These are phyloP conservation scores for Beta lomatogona DNA, from an alignment of 179 eudicot genomes.

Conservation along the genomic window DNA sequence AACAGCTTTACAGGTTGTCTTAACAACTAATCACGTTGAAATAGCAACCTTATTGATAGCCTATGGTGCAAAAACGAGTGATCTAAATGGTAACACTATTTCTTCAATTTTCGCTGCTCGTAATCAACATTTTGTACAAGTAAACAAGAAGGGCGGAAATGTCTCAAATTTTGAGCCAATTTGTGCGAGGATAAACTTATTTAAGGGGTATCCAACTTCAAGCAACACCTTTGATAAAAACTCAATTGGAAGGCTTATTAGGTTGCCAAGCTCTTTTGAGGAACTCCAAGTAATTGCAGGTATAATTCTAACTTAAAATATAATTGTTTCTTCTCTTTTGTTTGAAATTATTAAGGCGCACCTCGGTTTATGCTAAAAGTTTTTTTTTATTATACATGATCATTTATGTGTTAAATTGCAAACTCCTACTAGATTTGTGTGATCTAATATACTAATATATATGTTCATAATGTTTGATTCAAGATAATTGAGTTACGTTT, in stretches of 20 bases:
- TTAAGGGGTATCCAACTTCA: constrained; percentile 56
- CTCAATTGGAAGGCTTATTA: constrained; percentile 54
- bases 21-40: constrained; percentile 16
- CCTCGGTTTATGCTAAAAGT: background rate
- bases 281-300: constrained; percentile 75
- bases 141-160: background rate
- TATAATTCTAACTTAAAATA: constrained; percentile 11
- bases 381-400: no score
- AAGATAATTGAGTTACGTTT: no score
- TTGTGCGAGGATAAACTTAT: constrained; percentile 57
- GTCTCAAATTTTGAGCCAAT: background rate
- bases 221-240: constrained; percentile 24
- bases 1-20: constrained; percentile 19
- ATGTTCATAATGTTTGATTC: no score
- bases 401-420: no score
- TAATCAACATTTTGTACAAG: constrained; percentile 4
- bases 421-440: no score
- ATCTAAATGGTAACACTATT: background rate
- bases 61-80: constrained; percentile 17
- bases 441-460: no score
- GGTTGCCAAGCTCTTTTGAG: constrained; percentile 54
- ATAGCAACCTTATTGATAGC: constrained; percentile 5
- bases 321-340: background rate
- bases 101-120: background rate
- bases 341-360: background rate